Base-by-base conservation (phyloP, 352 stramenopile genomes). In the Phytophthora litchii region DNA sequence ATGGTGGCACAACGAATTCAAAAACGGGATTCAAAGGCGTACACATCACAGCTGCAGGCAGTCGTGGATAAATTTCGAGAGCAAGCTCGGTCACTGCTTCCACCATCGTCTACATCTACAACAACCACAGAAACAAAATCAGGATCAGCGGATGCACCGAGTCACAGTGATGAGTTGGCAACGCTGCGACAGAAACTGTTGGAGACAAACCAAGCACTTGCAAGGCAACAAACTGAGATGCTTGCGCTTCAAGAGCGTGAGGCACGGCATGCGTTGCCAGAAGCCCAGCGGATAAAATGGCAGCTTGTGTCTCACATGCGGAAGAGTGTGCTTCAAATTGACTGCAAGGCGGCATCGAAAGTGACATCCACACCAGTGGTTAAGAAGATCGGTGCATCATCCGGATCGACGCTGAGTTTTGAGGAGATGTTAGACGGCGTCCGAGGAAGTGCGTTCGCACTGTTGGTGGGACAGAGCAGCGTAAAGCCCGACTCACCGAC, bases 391-490 rank as follows among this genome's bases (percentile, higher is more conserved):
- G 35, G 36, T 17, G 47, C 29, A 9, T 16, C 45, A 11, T 45
- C 23, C 23, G 23, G 23, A 27, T 27, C 23, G 5, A 27, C 44
- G 3, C 69, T 78, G 43, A 45, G 35, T 9, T 88, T 86, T 31
- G 76, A 89, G 20, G 74, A 87, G 45, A 75, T 71, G 8, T 41
- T 92, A 23, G 78, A 92, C 42, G 82, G 82, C n/a, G 70, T 92
- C 4, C 78, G 79, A 23, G 64, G 67, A 12, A 88, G 76, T 27
- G 66, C 82, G 7, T 88, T 89, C 55, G 80, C 82, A 41, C 49
- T 88, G 23, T 43, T 92, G 17, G 83, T 86, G 47, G 72, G 70
- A 23, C 77, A 79, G 21, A 78, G 66, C 37, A 80, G 62, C 31
- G 57, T 63, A 21, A 68, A 78, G 25, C 49, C 60, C 13, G 65